These are phyloP conservation scores for Sclerotiophoma versabilis DNA, from an alignment of 2,329 filamentous ascomycete genomes.

Conservation along the genomic window DNA sequence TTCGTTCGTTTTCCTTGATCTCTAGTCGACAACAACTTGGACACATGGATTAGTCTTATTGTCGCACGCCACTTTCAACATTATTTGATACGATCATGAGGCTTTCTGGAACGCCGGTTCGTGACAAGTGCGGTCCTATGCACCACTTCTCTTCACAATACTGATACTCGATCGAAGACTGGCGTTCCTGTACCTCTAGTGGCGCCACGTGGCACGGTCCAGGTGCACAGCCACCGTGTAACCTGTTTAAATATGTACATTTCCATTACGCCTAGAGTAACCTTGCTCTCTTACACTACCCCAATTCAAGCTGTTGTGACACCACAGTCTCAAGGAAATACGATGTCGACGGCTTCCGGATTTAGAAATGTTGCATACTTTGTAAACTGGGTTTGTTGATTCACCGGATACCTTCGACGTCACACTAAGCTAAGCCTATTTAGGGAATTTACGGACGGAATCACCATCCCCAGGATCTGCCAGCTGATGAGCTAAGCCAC, in stretches of 20 bases:
- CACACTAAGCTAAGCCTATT: slow-evolving; percentile 12
- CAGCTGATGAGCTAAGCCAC: slow-evolving; percentile 44
- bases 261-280: slow-evolving; percentile 17
- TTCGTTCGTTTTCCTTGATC: too few relatives aligned
- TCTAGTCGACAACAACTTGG: too few relatives aligned
- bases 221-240: slow-evolving; percentile 29
- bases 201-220: slow-evolving; percentile 30
- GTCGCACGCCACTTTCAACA: not conserved
- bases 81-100: not conserved
- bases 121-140: not conserved
- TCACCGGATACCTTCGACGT: slow-evolving; percentile 7
- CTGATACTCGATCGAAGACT: not conserved
- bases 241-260: slow-evolving; percentile 27
- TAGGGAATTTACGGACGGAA: slow-evolving; percentile 50
- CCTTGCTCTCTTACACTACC: slow-evolving; percentile 29
- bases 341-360: slow-evolving; percentile 32
- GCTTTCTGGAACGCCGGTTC: not conserved
- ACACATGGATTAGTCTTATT: too few relatives aligned
- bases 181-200: slow-evolving; percentile 25
- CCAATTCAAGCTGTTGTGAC: slow-evolving; percentile 33
- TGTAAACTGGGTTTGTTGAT: slow-evolving; percentile 44
- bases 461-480: slow-evolving; percentile 46
- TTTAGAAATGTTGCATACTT: slow-evolving; percentile 49
- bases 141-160: not conserved
- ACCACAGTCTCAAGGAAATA: slow-evolving; percentile 20